Evolutionary conservation across 1,139 yeast species (phyloP).

Genomic region (Geotrichum klebahnii): DNA sequence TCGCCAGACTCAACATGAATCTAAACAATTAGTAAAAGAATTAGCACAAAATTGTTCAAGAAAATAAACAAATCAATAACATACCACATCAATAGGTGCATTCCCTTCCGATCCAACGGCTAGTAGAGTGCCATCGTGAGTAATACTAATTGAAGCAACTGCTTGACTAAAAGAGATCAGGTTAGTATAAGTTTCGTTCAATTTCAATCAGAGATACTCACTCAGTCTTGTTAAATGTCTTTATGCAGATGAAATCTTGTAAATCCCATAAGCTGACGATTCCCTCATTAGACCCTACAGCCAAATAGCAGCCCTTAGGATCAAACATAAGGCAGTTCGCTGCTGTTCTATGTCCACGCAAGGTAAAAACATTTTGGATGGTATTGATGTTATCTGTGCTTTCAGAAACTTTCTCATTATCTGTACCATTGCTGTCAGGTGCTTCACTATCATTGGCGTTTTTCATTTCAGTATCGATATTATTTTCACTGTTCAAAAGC

Average conservation of each 20-base stretch:
- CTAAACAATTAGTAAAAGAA: constrained; percentile 10
- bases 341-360: constrained; percentile 53
- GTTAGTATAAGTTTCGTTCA: neutral
- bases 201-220: neutral
- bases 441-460: neutral
- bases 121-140: constrained; percentile 38
- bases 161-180: constrained; percentile 26
- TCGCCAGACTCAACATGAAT: constrained; percentile 33
- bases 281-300: constrained; percentile 68
- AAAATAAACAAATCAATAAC: neutral
- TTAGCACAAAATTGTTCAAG: constrained; percentile 2
- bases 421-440: constrained; percentile 4
- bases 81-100: constrained; percentile 34
- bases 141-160: constrained; percentile 34
- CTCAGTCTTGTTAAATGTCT: constrained; percentile 48
- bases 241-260: constrained; percentile 45
- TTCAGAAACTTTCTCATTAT: too few species aligned
- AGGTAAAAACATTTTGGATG: constrained; percentile 31
- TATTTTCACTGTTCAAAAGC: neutral
- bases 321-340: constrained; percentile 53
- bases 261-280: constrained; percentile 60
- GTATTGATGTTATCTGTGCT: neutral
- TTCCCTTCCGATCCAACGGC: constrained; percentile 36
- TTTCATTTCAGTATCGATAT: neutral
- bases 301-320: constrained; percentile 54